These are phyloP conservation scores for Paraconiothyrium sp. DNA, from an alignment of 2,329 filamentous ascomycete genomes.

Conservation along the genomic window DNA sequence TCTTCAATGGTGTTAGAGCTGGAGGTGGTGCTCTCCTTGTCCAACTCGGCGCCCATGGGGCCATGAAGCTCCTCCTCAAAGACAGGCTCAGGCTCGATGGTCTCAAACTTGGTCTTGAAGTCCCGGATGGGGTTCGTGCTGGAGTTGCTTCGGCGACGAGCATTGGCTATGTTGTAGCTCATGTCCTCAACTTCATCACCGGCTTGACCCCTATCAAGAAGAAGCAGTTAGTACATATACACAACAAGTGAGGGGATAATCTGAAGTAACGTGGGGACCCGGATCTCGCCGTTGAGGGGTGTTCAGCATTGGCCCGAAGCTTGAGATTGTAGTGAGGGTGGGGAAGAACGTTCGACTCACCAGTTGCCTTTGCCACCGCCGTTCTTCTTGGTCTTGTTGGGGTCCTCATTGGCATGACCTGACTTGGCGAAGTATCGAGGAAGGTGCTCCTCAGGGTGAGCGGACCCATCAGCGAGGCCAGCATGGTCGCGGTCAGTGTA, in stretches of 20 bases:
- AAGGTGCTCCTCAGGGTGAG: conserved; percentile 74
- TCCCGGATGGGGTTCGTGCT: conserved; percentile 76
- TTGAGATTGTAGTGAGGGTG: conserved; percentile 13
- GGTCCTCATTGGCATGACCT: conserved; percentile 81
- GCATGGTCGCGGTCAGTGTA: conserved; percentile 91
- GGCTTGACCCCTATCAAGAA: conserved; percentile 73
- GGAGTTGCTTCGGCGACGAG: conserved; percentile 92
- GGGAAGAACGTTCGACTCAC: conserved; percentile 62
- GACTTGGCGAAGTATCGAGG: conserved; percentile 94
- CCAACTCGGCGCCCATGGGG: conserved; percentile 64
- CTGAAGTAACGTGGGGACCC: conserved; percentile 23
- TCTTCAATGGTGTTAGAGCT: conserved; percentile 70
- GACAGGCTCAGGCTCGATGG: conserved; percentile 86
- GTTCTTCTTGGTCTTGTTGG: conserved; percentile 97
- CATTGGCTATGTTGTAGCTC: conserved; percentile 82
- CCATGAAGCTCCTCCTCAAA: conserved; percentile 90
- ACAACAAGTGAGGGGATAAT: background rate
- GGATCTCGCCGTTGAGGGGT: background rate
- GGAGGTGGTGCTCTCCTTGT: conserved; percentile 62
- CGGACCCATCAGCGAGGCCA: conserved; percentile 78
- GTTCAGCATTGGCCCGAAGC: background rate
- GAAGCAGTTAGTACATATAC: conserved; percentile 26
- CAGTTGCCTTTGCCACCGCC: conserved; percentile 93
- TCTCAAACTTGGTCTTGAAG: conserved; percentile 97
- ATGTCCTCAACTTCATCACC: conserved; percentile 88